These are phyloP conservation scores for Phycomyces blakesleeanus DNA, from an alignment of 192 early-diverging fungal genomes.

Conservation along the genomic window DNA sequence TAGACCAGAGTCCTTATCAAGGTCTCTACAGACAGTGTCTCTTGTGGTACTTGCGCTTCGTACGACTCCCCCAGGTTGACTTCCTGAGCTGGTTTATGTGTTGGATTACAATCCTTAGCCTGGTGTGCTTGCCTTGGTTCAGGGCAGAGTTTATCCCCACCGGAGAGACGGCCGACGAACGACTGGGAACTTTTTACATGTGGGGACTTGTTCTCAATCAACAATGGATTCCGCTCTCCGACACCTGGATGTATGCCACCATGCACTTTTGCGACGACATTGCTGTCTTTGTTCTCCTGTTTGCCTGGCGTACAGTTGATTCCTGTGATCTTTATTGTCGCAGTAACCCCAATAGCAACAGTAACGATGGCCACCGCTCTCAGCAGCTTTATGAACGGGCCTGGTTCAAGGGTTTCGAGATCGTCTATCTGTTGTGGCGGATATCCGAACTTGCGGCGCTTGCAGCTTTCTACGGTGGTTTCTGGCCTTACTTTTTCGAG, in stretches of 20 bases:
- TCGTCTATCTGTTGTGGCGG: slow-evolving; percentile 20
- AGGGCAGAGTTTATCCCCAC: slow-evolving; percentile 61
- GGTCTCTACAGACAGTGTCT: not conserved
- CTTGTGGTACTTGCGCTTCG: slow-evolving; percentile 49
- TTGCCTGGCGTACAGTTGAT: slow-evolving; percentile 19
- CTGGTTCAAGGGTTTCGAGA: slow-evolving; percentile 22
- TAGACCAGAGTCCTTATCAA: not conserved
- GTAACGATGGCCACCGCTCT: not conserved
- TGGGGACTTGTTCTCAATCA: slow-evolving; percentile 40
- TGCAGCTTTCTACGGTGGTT: slow-evolving; percentile 19
- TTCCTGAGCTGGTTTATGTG: slow-evolving; percentile 22
- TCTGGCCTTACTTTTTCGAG: slow-evolving; percentile 16
- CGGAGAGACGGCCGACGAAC: slow-evolving; percentile 5
- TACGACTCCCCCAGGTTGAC: slow-evolving; percentile 18
- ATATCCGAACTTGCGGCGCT: slow-evolving; percentile 4
- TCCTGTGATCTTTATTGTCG: slow-evolving; percentile 15
- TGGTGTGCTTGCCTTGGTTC: slow-evolving; percentile 63
- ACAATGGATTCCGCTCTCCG: slow-evolving; percentile 45
- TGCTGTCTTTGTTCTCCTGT: slow-evolving; percentile 19
- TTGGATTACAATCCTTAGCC: slow-evolving; percentile 35
- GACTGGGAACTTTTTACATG: slow-evolving; percentile 48
- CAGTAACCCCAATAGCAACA: not conserved
- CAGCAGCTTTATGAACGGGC: slow-evolving; percentile 6
- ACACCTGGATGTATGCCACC: slow-evolving; percentile 42
- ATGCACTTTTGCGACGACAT: slow-evolving; percentile 9